These are phyloP conservation scores for Onygena corvina DNA, from an alignment of 2,329 filamentous ascomycete genomes.

Conservation along the genomic window DNA sequence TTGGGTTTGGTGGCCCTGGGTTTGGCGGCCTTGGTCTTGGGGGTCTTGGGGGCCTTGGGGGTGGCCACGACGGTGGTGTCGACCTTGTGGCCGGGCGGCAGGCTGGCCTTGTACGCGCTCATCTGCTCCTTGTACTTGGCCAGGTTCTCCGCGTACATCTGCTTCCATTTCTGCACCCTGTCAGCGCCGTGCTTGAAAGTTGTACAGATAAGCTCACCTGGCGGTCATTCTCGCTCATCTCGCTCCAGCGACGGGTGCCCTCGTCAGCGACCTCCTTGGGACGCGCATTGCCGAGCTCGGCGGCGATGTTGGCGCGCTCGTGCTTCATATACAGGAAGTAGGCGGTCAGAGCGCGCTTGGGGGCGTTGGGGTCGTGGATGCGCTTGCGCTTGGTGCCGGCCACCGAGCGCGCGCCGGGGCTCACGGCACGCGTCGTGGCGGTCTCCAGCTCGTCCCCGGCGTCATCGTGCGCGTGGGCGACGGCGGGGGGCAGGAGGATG, in stretches of 20 bases:
- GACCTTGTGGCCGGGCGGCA: slow-evolving; percentile 17
- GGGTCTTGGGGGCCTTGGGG: background rate
- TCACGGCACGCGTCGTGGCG: background rate
- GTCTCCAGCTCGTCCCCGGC: background rate
- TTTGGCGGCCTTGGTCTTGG: background rate
- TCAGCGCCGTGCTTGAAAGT: background rate
- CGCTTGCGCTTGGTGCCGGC: slow-evolving; percentile 66
- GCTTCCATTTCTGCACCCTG: slow-evolving; percentile 40
- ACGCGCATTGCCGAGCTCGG: slow-evolving; percentile 62
- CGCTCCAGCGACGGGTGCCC: slow-evolving; percentile 73
- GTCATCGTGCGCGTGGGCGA: slow-evolving; percentile 10
- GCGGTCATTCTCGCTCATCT: slow-evolving; percentile 64
- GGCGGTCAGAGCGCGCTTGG: slow-evolving; percentile 84
- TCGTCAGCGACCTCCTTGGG: slow-evolving; percentile 82
- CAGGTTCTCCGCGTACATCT: slow-evolving; percentile 47
- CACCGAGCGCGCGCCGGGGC: slow-evolving; percentile 29
- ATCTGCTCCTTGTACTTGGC: slow-evolving; percentile 46
- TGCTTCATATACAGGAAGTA: slow-evolving; percentile 93
- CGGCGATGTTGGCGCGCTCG: slow-evolving; percentile 68
- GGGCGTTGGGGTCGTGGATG: slow-evolving; percentile 79
- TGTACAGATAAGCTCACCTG: slow-evolving; percentile 35
- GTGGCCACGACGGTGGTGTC: background rate
- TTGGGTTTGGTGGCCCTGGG: background rate
- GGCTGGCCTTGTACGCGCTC: slow-evolving; percentile 45
- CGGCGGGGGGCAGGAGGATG: slow-evolving; percentile 27